Percentiles rank a stretch among this genome's conserved stretches.
These are phyloP conservation scores for Kodamaea arcana DNA, from an alignment of 1,139 yeast species.

Conservation along the genomic window DNA sequence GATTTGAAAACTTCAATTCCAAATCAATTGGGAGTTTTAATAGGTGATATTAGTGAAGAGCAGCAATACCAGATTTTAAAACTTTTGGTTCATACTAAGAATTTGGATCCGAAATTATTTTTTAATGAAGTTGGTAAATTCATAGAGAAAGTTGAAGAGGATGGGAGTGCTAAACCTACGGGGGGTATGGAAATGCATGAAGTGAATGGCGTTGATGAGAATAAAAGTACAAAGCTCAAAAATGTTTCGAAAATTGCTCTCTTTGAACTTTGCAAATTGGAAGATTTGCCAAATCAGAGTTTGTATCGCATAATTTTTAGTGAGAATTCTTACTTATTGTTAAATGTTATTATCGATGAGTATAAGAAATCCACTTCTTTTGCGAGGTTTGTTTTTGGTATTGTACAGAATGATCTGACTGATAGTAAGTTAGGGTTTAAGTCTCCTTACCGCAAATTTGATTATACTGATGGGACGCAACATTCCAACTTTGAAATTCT, in stretches of 20 bases:
- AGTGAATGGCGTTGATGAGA: no score
- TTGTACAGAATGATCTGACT: no score
- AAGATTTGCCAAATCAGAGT: not conserved
- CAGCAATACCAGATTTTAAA: conserved; percentile 5
- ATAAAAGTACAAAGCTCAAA: no score
- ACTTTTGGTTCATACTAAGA: conserved; percentile 17
- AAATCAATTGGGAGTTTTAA: conserved; percentile 1
- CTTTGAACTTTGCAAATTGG: not conserved
- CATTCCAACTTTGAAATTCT: no score
- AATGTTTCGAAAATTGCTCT: not conserved
- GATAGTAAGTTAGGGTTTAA: no score
- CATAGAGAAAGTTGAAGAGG: no score
- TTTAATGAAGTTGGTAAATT: conserved; percentile 7
- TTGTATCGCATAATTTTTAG: not conserved
- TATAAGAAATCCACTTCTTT: conserved; percentile 5
- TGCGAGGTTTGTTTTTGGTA: not conserved
- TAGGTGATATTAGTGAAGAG: not conserved
- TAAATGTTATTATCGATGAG: conserved; percentile 12
- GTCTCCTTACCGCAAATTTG: no score
- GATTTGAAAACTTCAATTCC: conserved; percentile 1
- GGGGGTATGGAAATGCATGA: no score
- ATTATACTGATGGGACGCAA: not conserved
- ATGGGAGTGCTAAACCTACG: not conserved
- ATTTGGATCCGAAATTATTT: conserved; percentile 8
- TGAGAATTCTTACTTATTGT: not conserved